These are phyloP conservation scores for Postia placenta DNA, from an alignment of 768 basidiomycete genomes.

Conservation along the genomic window DNA sequence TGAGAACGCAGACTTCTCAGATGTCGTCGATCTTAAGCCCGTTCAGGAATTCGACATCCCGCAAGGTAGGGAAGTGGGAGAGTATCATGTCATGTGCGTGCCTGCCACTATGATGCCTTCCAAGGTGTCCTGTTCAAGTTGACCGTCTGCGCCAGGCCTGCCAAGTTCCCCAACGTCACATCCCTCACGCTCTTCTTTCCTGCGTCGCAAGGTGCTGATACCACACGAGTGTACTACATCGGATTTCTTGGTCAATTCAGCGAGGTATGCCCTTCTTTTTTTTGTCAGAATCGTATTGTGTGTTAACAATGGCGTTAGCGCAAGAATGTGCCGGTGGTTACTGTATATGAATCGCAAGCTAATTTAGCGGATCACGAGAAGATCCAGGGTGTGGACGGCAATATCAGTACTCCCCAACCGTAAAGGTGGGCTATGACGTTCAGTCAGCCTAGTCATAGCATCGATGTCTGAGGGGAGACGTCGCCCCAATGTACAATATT, in stretches of 20 bases:
- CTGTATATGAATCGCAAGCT: slow-evolving; percentile 84
- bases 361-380: slow-evolving; percentile 86
- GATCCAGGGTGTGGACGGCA: slow-evolving; percentile 72
- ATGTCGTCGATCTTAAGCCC: slow-evolving; percentile 53
- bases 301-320: slow-evolving; percentile 37
- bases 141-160: slow-evolving; percentile 47
- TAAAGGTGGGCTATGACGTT: no score
- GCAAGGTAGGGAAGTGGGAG: slow-evolving; percentile 70
- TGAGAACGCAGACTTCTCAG: slow-evolving; percentile 77
- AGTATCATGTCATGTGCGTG: slow-evolving; percentile 76
- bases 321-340: slow-evolving; percentile 71
- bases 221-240: slow-evolving; percentile 72
- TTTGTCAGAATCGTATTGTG: background rate
- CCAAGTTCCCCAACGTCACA: slow-evolving; percentile 81
- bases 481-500: no score
- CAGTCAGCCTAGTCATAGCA: no score
- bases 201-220: slow-evolving; percentile 71
- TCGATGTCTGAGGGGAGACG: no score
- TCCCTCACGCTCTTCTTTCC: slow-evolving; percentile 83
- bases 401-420: slow-evolving; percentile 24
- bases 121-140: background rate
- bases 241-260: slow-evolving; percentile 82
- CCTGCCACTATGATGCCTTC: no score
- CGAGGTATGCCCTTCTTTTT: slow-evolving; percentile 40
- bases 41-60: slow-evolving; percentile 71